A percentile compares a stretch with the other conserved stretches of the same genome.
These are phyloP conservation scores for Mortierella sp. DNA, from an alignment of 371 early-diverging fungal species.

Conservation along the genomic window DNA sequence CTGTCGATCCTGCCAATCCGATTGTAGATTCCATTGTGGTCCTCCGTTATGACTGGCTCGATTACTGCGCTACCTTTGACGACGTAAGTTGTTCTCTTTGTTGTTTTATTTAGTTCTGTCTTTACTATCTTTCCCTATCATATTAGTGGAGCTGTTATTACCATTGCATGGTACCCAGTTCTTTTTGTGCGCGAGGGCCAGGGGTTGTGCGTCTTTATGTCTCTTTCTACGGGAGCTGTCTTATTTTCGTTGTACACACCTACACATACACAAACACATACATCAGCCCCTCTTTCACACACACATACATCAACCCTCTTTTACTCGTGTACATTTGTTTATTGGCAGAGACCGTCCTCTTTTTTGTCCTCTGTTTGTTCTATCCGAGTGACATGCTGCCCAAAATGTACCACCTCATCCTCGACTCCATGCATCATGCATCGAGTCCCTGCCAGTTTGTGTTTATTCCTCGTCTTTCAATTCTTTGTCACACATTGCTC, in stretches of 20 bases:
- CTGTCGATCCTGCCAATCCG: constrained; percentile 14
- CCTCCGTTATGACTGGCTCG: constrained; percentile 49
- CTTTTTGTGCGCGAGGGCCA: neutral
- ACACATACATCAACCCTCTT: neutral
- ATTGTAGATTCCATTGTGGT: constrained; percentile 26
- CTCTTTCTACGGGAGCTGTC: neutral
- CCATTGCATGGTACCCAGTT: neutral
- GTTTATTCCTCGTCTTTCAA: neutral
- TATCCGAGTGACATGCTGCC: neutral
- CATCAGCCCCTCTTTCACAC: neutral
- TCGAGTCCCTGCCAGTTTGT: constrained; percentile 10
- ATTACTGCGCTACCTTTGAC: constrained; percentile 53
- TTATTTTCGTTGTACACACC: neutral
- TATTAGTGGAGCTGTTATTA: neutral
- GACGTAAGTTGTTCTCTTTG: constrained; percentile 41
- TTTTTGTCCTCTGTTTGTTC: neutral
- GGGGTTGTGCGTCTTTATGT: neutral
- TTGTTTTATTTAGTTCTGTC: neutral
- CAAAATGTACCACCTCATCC: neutral
- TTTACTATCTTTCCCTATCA: neutral
- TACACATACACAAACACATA: neutral
- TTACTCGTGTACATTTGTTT: neutral
- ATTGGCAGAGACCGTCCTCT: neutral
- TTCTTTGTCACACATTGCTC: constrained; percentile 15
- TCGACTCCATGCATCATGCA: constrained; percentile 2